Conservation (phyloP, 257 asterid genomes). For the Parsonsia alboflavescens region DNA sequence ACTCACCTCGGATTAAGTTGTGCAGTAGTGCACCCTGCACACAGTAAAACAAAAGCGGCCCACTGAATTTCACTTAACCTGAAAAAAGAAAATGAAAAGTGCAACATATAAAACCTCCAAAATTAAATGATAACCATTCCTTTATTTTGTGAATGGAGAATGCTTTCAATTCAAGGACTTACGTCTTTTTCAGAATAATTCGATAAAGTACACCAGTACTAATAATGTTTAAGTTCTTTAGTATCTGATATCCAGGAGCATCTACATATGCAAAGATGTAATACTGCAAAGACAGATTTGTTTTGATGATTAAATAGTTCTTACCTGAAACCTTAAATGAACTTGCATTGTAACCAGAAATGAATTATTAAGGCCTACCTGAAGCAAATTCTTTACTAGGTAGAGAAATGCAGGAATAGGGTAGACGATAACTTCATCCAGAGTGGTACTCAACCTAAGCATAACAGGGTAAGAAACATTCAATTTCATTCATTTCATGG, state of each 20-base stretch:
- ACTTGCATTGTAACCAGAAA: constrained; percentile 1
- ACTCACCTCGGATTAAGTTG: constrained; percentile 90
- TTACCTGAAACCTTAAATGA: constrained; percentile 4
- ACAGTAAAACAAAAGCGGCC: constrained; percentile 89
- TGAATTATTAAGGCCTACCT: constrained; percentile 44
- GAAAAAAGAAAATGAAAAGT: constrained; percentile 19
- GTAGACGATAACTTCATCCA: constrained; percentile 90
- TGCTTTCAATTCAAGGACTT: constrained; percentile 25
- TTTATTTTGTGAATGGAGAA: neutral
- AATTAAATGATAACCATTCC: neutral
- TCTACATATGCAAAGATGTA: constrained; percentile 95
- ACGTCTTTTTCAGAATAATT: constrained; percentile 89
- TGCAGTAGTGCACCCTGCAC: constrained; percentile 99
- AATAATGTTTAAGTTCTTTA: constrained; percentile 91
- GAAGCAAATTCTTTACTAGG: constrained; percentile 92
- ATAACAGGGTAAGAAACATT: constrained; percentile 12
- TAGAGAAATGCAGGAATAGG: constrained; percentile 98
- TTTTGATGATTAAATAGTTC: constrained; percentile 21
- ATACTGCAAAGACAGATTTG: constrained; percentile 57
- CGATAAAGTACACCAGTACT: constrained; percentile 92
- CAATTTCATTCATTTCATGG: neutral
- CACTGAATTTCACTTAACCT: constrained; percentile 96
- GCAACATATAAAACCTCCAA: no score
- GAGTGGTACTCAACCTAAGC: constrained; percentile 83
- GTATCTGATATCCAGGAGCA: constrained; percentile 99